Base-by-base conservation (phyloP, 2,329 filamentous ascomycete species). In the Ceratocystis alfenasii region DNA sequence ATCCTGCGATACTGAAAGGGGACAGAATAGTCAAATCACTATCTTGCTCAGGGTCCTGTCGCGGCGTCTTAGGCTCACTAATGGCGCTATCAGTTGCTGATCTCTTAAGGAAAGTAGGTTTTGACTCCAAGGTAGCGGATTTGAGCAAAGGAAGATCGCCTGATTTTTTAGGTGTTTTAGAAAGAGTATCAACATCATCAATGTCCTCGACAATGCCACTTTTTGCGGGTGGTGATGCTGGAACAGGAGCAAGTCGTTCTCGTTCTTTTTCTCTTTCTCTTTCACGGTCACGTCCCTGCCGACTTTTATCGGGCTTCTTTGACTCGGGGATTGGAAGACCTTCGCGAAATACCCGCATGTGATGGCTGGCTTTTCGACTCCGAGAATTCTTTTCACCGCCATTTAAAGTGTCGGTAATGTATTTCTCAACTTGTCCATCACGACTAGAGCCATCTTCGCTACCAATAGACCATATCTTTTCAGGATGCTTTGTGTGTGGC, bases 351-450 rank as follows among this genome's bases (percentile, higher is more conserved):
- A 87, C 85, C 1, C 85, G 79, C 67, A 87, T 75, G 69, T 83
- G 86, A 73, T 87, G 84, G 70, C 84, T 87, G 48, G 85, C 81
- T 73, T 87, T 87, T 69, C 85, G 81, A 71, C 84, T 89, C 64
- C 85, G 81, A 59, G 81, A 81, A 70, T 79, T 82, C 53, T 78
- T 83, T 70, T 86, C 84, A n/a, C 81, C 76, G 1, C 83, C 83
- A 20, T 82, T 79, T 71, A 86, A 77, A 33, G 81, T 82, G 69
- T 86, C 83, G 5, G 82, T 78, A 63, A 87, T 82, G n/a, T 83
- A 85, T 72, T 85, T 83, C 70, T 87, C 84, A 5, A 87, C 84
- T 69, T 83, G 77, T 0, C 83, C 83, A 68, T 82, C 79, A 67
- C 76, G 73, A 36, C 66, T 50, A 25, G 60, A 63, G 57, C 77